Evolutionary conservation across 192 early-diverging fungal genomes (phyloP).

Genomic region (Coemansia reversa): DNA sequence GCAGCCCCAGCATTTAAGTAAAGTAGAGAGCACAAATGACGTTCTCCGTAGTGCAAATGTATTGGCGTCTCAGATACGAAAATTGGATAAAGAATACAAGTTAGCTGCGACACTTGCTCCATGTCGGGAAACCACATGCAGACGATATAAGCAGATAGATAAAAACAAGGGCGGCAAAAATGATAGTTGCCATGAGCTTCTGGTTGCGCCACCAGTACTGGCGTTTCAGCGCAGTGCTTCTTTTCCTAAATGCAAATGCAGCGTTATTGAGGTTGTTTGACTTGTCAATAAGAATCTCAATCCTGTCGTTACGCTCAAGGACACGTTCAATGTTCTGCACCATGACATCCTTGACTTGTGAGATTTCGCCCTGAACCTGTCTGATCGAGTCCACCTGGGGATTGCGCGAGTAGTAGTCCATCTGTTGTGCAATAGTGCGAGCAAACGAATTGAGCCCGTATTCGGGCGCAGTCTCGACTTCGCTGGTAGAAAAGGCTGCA

Average conservation of each 20-base stretch:
- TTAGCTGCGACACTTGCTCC: conserved; percentile 52
- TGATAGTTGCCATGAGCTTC: conserved; percentile 72
- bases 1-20: conserved; percentile 18
- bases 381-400: conserved; percentile 72
- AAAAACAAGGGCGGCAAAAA: conserved; percentile 61
- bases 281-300: conserved; percentile 88
- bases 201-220: conserved; percentile 97
- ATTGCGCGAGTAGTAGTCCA: conserved; percentile 79
- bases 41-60: neutral
- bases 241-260: conserved; percentile 87
- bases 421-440: conserved; percentile 73
- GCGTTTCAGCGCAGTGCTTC: conserved; percentile 78
- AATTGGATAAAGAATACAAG: neutral
- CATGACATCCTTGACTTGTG: conserved; percentile 94
- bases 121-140: conserved; percentile 80
- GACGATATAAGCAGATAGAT: conserved; percentile 72
- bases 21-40: neutral
- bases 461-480: conserved; percentile 59
- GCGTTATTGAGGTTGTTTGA: conserved; percentile 83
- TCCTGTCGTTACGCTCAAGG: conserved; percentile 81
- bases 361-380: conserved; percentile 86
- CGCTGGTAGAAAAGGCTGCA: conserved; percentile 56
- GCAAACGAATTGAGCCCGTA: conserved; percentile 85
- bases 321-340: conserved; percentile 92
- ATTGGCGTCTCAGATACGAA: neutral